Evolutionary conservation across 2,329 filamentous ascomycete species (phyloP), one percentile per base, ranked within the genome.

Genomic region (Neonectria faginata): DNA sequence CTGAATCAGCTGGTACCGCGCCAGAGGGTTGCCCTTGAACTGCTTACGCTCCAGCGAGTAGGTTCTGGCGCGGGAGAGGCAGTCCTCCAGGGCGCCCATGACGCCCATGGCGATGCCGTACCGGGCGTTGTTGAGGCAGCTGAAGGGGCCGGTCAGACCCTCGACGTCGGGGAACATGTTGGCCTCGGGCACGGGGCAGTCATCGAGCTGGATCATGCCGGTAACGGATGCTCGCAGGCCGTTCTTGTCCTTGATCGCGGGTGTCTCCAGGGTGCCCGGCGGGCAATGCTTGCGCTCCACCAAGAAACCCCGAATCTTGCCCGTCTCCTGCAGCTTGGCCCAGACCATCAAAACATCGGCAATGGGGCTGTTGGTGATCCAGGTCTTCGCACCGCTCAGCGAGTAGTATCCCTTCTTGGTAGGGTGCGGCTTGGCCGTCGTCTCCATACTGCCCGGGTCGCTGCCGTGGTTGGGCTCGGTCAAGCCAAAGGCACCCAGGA

Each of bases 191-290:
- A 99, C 93, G 0, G 96, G 95, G 70, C 92, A 94, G 67, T 92
- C 89, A 69, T 97, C 95, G 76, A 99, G 86, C 72, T 97, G 94
- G 70, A 99, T 97, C 96, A 98, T 98, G 62, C 96, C 96, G 0
- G 96, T 99, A 68, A 97, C 92, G 12, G 93, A 97, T 12, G 96
- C 96, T 63, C 96, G 87, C 33, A 99, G 88, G 2, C 94, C 96
- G 67, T 92, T 97, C 86, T 99, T 99, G 83, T 98, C 89, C 84
- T 97, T 97, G 78, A 99, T 91, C 12, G 92, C 83, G 1, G 96
- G 96, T 6, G 96, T 99, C 79, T 96, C 93, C 14, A 99, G 85
- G 0, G 94, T 97, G 2, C 96, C 95, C 0, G 92, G 85, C 2
- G 94, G 94, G 75, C 94, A 97, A 71, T 93, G 86, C 71, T 89